Base-by-base conservation (phyloP, 2,329 filamentous ascomycete genomes). In the Penicillium sp. region DNA sequence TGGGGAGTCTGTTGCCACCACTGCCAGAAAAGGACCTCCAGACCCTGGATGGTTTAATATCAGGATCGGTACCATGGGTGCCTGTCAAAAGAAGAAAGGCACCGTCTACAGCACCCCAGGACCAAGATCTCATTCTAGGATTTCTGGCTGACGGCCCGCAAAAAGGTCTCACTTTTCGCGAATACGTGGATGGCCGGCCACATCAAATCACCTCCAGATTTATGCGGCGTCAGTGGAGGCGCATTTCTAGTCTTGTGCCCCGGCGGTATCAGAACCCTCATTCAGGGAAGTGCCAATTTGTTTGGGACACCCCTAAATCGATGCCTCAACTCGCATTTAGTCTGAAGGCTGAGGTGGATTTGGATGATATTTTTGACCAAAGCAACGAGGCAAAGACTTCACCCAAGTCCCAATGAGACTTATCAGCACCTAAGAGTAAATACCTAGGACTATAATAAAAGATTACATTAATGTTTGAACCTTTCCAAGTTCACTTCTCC, bases 191-290 rank as follows among this genome's bases (percentile, higher is more conserved):
- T 35, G 68, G 67, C 6, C 62, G 68, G 21, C 68, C 68, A 10
- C 69, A 70, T 42, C 48, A 47, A 3, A 62, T 72, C 27, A 69
- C 65, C 4, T 41, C 54, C 13, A 59, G 67, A 9, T 59, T 70
- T 32, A 67, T 72, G 59, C 52, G 46, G 7, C 58, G 61, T 18
- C 39, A 62, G 11, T 70, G 67, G 67, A 54, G 54, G 29, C 63
- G 59, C n/a, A 46, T 69, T 16, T 62, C 59, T 21, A 47, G 46
- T 26, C 30, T 65, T 11, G 56, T 65, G 1, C 67, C 67, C 13
- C 57, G 54, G 7, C 52, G 57, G 39, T 39, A 39, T 11, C 59
- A 50, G 50, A 50, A 57, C 39, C 33, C 42, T 2, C 26, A 20
- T 9, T 43, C 39, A 2, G 35, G 57, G 8, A 62, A 53, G 41